Base-by-base conservation (phyloP, 1,139 yeast species). In the Taphrina pruni region DNA sequence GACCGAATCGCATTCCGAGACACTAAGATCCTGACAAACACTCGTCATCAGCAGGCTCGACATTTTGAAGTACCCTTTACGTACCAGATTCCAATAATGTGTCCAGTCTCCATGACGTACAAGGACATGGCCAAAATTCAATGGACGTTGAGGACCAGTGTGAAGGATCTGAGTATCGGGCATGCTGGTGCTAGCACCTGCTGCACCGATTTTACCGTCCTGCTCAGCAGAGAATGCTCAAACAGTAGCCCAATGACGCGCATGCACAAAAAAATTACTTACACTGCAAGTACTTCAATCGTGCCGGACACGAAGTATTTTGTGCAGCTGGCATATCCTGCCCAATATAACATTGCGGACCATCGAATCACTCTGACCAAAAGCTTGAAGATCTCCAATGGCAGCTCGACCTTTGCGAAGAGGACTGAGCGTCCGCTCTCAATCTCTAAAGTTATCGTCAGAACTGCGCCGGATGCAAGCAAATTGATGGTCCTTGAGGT, bases 241-340 rank as follows among this genome's bases (percentile, higher is more conserved):
- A 36, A 26, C 35, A 38, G 58, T 17, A 35, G 41, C 9, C 21
- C 58, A 6, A 35, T 36, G 6, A 35, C 58, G 20, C 17, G n/a
- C 3, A 20, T 32, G 8, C 17, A 26, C n/a, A 32, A 20, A 14
- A 56, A 56, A 32, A n/a, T 56, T 6, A 38, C 46, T 6, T 38
- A 21, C 36, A 39, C 60, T 1, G 50, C 60, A 56, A 41, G 20
- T 17, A 14, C 50, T 7, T 4, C 36, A 14, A 38, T 56, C 50
- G 50, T 39, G 46, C 50, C 60, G 36, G 60, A 9, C 35, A 56
- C 46, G 41, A 39, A 12, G 11, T 56, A 17, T 36, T 56, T 56
- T 41, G 32, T 56, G 60, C 60, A 56, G 21, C 21, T 56, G 11
- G 38, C 26, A 9, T 56, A 38, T 17, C 60, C 60, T 7, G 50